Conservation (phyloP, 495 filamentous ascomycete species). For the Echria macrotheca region DNA sequence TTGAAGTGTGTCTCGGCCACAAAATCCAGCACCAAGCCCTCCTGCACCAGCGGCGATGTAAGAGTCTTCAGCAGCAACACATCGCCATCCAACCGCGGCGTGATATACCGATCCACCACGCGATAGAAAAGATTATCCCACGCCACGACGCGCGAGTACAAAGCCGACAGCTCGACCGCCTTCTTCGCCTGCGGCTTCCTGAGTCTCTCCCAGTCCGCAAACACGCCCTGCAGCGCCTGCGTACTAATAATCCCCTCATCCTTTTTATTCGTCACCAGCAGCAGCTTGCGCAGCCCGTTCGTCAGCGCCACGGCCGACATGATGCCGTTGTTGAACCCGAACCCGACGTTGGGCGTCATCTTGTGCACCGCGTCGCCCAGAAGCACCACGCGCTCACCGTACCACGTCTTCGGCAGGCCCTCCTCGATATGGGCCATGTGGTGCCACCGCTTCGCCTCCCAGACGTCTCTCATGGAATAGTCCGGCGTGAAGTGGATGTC, state of each 20-base stretch:
- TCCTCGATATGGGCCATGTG: slow-evolving; percentile 6
- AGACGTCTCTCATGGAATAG: not conserved
- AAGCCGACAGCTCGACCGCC: not conserved
- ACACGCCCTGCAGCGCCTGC: not conserved
- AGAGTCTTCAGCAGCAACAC: not conserved
- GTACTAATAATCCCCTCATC: not conserved
- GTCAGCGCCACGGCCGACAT: not conserved
- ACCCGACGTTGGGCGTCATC: slow-evolving; percentile 4
- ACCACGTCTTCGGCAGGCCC: not conserved
- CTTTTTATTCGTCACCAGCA: not conserved
- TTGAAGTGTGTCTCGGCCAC: slow-evolving; percentile 1
- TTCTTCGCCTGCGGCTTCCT: not conserved
- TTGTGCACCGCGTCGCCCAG: slow-evolving; percentile 4
- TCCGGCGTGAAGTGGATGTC: not conserved
- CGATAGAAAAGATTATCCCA: not conserved
- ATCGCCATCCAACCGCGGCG: not conserved
- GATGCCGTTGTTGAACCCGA: slow-evolving; percentile 3
- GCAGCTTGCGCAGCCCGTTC: not conserved
- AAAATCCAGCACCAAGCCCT: slow-evolving; percentile 7
- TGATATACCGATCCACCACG: slow-evolving; percentile 1
- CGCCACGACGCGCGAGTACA: not conserved
- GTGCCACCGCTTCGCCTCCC: not conserved
- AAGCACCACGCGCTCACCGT: slow-evolving; percentile 1
- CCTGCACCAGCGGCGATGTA: not conserved
- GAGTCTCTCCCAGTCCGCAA: not conserved